These are phyloP conservation scores for Sextonia rubra DNA, from an alignment of 164 flowering plant genomes.

Conservation along the genomic window DNA sequence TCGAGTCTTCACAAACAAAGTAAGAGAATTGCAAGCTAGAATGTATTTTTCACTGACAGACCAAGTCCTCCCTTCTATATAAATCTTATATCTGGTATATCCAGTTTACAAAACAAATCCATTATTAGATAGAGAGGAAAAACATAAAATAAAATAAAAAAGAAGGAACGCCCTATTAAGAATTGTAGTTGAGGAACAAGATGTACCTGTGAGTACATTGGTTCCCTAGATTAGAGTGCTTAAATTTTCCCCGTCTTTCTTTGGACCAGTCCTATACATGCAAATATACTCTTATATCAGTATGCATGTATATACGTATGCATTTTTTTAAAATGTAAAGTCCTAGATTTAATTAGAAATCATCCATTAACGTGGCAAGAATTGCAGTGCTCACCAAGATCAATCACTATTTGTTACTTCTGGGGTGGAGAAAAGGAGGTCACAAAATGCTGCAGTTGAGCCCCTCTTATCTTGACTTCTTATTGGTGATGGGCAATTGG, in stretches of 20 bases:
- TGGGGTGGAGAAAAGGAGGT: too few species aligned
- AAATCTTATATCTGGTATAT: constrained; percentile 44
- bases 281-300: too few species aligned
- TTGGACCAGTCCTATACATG: constrained; percentile 43
- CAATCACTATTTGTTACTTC: too few species aligned
- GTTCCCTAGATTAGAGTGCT: constrained; percentile 35
- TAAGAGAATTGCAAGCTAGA: constrained; percentile 53
- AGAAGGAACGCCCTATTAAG: neutral
- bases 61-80: constrained; percentile 65
- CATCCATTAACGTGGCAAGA: too few species aligned
- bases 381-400: too few species aligned
- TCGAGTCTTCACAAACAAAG: constrained; percentile 33
- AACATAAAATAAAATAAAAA: neutral
- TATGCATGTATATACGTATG: neutral
- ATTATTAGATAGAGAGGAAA: neutral
- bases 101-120: neutral
- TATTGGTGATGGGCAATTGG: too few species aligned
- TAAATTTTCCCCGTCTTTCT: constrained; percentile 35
- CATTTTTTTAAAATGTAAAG: neutral
- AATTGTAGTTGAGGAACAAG: neutral
- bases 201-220: constrained; percentile 53
- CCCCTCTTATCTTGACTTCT: too few species aligned
- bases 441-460: too few species aligned
- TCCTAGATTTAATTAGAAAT: too few species aligned
- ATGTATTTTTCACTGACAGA: constrained; percentile 67